Conservation (phyloP, 495 filamentous ascomycete species). For the Penicillium daleae region DNA sequence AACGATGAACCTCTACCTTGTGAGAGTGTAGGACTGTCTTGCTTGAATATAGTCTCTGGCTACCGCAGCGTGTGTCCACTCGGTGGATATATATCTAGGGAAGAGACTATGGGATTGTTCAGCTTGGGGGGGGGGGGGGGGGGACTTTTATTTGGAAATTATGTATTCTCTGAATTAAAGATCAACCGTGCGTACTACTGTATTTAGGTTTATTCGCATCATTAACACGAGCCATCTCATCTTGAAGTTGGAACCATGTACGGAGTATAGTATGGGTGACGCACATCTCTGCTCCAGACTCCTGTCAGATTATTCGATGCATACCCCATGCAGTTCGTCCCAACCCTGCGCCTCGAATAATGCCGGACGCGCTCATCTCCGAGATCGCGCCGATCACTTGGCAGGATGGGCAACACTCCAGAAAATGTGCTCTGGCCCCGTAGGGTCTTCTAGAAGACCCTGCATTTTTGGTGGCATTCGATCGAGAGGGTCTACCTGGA, state of each 20-base stretch:
- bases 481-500: background rate
- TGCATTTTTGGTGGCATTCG: background rate
- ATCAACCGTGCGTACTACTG: background rate
- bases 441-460: constrained; percentile 10
- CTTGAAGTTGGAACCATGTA: too few species aligned
- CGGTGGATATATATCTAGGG: background rate
- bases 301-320: background rate
- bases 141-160: background rate
- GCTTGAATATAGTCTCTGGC: background rate
- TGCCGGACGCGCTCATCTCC: constrained; percentile 8
- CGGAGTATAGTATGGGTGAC: background rate
- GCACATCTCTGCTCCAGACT: background rate
- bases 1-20: too few species aligned
- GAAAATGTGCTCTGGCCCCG: background rate
- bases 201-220: background rate
- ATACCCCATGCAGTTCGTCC: background rate
- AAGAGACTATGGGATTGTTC: background rate
- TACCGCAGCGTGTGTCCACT: background rate
- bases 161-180: background rate
- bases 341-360: constrained; percentile 1
- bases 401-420: background rate
- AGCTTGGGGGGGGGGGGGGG: too few species aligned
- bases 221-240: background rate
- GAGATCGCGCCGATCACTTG: constrained; percentile 16
- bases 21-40: background rate